Conservation (phyloP, 2,329 filamentous ascomycete species). For the Aspergillus vadensis region DNA sequence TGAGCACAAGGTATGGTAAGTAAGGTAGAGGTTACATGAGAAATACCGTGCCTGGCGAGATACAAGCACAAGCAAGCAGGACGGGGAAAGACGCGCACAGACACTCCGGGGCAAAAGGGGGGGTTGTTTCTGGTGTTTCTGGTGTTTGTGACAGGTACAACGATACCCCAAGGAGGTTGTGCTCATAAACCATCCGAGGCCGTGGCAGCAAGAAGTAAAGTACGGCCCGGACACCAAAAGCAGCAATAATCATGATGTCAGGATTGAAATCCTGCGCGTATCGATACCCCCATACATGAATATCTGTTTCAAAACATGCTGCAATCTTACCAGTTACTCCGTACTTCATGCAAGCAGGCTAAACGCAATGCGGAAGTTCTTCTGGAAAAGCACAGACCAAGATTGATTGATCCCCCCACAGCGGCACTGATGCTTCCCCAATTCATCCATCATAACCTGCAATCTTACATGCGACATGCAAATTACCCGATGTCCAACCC, state of each 20-base stretch:
- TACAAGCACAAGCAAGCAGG: too few species aligned
- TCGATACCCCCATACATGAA: too few species aligned
- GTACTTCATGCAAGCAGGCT: too few species aligned
- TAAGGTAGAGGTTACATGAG: neutral
- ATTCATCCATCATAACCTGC: too few species aligned
- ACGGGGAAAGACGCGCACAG: neutral
- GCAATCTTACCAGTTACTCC: too few species aligned
- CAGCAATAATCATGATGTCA: constrained; percentile 10
- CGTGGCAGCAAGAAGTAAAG: neutral
- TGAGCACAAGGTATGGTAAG: constrained; percentile 8
- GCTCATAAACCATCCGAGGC: neutral
- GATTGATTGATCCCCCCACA: too few species aligned
- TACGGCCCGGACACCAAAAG: neutral
- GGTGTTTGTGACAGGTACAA: neutral
- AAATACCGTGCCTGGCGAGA: neutral
- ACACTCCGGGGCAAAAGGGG: neutral
- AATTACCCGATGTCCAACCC: too few species aligned
- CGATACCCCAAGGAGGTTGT: neutral
- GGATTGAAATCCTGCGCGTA: constrained; percentile 2
- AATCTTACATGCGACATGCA: too few species aligned
- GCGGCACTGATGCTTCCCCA: too few species aligned
- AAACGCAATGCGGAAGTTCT: too few species aligned
- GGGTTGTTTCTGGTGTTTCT: neutral
- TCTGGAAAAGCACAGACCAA: too few species aligned
- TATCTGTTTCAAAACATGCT: too few species aligned